Conservation (phyloP, 2,329 filamentous ascomycete species). For the Meredithiella fracta region DNA sequence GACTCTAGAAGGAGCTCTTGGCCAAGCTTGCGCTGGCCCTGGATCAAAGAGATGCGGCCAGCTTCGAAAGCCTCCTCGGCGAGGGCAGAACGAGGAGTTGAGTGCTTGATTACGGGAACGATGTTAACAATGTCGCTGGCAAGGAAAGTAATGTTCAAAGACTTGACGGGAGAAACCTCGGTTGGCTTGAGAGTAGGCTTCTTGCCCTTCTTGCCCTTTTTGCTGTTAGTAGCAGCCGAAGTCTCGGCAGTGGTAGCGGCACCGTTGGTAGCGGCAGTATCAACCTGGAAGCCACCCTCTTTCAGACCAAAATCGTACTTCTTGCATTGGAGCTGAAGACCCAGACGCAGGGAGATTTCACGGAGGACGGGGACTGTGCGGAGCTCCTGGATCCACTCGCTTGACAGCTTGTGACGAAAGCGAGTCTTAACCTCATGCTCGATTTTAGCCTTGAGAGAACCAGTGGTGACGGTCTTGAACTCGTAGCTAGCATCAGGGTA, state of each 20-base stretch:
- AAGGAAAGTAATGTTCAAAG: constrained; percentile 46
- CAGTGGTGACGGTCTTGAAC: constrained; percentile 65
- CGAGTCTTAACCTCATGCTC: constrained; percentile 54
- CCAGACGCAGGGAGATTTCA: constrained; percentile 76
- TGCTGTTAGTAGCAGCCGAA: constrained; percentile 27
- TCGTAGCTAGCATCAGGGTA: constrained; percentile 70
- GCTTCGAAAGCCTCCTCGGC: constrained; percentile 94
- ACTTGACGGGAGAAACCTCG: constrained; percentile 32
- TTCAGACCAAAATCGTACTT: constrained; percentile 24
- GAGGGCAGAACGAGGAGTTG: constrained; percentile 72
- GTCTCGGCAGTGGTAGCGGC: constrained; percentile 20
- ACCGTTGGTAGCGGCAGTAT: constrained; percentile 20
- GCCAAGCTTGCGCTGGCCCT: constrained; percentile 87
- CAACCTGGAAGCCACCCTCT: constrained; percentile 16
- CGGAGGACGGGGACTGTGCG: constrained; percentile 73
- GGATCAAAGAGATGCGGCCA: constrained; percentile 86
- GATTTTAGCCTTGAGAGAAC: constrained; percentile 51
- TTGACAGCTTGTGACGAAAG: constrained; percentile 58
- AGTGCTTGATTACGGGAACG: constrained; percentile 90
- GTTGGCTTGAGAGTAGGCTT: constrained; percentile 46
- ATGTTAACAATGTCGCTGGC: constrained; percentile 81
- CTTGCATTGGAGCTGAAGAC: constrained; percentile 71
- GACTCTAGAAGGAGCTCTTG: constrained; percentile 94
- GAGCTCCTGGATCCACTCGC: constrained; percentile 49
- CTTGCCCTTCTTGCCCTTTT: constrained; percentile 34